A percentile compares a stretch with the other conserved stretches of the same genome.
Evolutionary conservation across 352 stramenopile genomes (phyloP).

Genomic region (Thalassiosira pacifica): DNA sequence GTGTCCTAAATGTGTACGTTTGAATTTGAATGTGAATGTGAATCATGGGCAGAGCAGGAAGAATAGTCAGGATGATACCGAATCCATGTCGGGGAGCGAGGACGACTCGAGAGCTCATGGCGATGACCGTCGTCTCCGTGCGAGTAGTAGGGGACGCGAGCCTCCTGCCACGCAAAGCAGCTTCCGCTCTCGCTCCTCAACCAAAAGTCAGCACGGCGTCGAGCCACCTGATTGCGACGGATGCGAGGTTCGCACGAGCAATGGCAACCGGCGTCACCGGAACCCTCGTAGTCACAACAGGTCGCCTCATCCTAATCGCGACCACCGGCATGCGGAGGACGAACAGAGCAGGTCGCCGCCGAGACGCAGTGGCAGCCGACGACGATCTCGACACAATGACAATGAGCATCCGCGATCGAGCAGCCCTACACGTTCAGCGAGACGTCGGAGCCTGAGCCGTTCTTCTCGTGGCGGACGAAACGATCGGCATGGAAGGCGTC

Average conservation of each 20-base stretch:
- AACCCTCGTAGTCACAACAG: background rate
- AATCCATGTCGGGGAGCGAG: background rate
- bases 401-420: background rate
- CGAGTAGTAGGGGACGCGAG: background rate
- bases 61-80: background rate
- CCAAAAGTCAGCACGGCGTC: background rate
- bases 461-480: too few relatives aligned
- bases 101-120: background rate
- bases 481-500: too few relatives aligned
- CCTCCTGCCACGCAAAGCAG: background rate
- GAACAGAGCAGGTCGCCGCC: background rate
- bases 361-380: background rate
- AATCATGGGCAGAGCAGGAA: too few relatives aligned
- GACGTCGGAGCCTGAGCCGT: background rate
- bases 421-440: too few relatives aligned
- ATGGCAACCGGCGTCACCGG: background rate
- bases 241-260: too few relatives aligned
- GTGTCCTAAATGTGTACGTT: slow-evolving; percentile 34
- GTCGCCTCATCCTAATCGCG: background rate
- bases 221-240: too few relatives aligned
- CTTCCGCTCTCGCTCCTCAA: background rate
- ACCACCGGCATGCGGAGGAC: background rate
- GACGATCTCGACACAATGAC: background rate
- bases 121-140: background rate
- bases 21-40: too few relatives aligned